Conservation (phyloP, 1,284 basidiomycete genomes). For the Irpex sp. region DNA sequence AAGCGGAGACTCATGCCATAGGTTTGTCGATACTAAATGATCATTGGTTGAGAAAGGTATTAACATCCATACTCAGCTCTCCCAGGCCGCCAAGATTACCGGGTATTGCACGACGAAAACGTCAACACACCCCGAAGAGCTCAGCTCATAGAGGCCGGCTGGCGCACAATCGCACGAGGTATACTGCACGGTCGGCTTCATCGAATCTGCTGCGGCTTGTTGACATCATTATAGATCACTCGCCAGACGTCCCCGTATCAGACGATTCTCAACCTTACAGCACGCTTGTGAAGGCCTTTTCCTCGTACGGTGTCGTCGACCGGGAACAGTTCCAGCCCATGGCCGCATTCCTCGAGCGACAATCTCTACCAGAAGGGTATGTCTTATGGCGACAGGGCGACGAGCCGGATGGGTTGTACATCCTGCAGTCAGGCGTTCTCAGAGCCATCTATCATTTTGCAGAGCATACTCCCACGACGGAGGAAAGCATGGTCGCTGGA, state of each 20-base stretch:
- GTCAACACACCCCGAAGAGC: slow-evolving; percentile 72
- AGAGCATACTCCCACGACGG: slow-evolving; percentile 60
- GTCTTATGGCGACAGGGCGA: slow-evolving; percentile 80
- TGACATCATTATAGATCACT: slow-evolving; percentile 18
- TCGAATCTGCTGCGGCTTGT: neutral
- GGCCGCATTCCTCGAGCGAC: slow-evolving; percentile 67
- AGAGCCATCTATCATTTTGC: slow-evolving; percentile 79
- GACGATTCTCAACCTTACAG: slow-evolving; percentile 49
- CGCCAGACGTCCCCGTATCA: slow-evolving; percentile 14
- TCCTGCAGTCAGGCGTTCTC: slow-evolving; percentile 83
- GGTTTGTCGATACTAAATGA: slow-evolving; percentile 20
- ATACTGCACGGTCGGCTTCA: slow-evolving; percentile 11
- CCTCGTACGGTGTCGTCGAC: slow-evolving; percentile 56
- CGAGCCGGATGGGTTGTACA: slow-evolving; percentile 76
- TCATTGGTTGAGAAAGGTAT: neutral
- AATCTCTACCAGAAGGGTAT: slow-evolving; percentile 53
- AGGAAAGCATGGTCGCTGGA: slow-evolving; percentile 91
- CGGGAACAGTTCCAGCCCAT: slow-evolving; percentile 53
- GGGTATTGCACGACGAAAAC: slow-evolving; percentile 52
- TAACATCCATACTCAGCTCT: slow-evolving; percentile 38
- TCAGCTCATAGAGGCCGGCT: slow-evolving; percentile 78
- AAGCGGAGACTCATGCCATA: slow-evolving; percentile 42
- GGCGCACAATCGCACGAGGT: slow-evolving; percentile 63
- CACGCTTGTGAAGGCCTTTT: slow-evolving; percentile 76
- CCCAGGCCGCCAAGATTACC: slow-evolving; percentile 51